Percentiles rank a stretch among this genome's conserved stretches.
phyloP scores from a whole-genome alignment of 176 grass and related monocot species.

The Pontederia paniculata region DNA sequence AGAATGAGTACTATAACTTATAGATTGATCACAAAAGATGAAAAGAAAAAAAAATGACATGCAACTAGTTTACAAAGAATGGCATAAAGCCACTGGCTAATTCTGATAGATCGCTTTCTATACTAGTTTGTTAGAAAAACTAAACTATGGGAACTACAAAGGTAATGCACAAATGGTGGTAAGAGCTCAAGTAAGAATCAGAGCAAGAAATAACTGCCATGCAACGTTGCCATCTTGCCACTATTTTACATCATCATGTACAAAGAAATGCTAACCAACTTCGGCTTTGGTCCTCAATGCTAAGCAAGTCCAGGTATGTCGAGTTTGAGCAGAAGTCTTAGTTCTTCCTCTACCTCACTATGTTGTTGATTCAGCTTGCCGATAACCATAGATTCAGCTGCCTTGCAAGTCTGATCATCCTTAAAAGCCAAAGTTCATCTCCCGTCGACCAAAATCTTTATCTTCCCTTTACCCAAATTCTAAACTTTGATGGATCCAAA shows the following conservation, averaged over 20 bases:
- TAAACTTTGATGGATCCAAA: constrained; percentile 60
- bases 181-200: constrained; percentile 12
- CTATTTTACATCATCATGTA: neutral
- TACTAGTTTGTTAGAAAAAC: constrained; percentile 26
- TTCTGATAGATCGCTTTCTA: constrained; percentile 38
- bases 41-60: constrained; percentile 18
- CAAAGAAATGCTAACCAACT: neutral
- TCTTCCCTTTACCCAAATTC: constrained; percentile 32
- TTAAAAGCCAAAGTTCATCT: constrained; percentile 92
- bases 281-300: neutral
- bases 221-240: too few relatives aligned
- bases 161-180: constrained; percentile 31
- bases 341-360: constrained; percentile 35
- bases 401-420: constrained; percentile 59
- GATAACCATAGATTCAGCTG: constrained; percentile 53
- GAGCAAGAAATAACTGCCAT: neutral
- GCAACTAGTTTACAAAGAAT: constrained; percentile 87
- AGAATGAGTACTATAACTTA: constrained; percentile 43
- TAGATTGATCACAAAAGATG: constrained; percentile 52
- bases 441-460: constrained; percentile 83
- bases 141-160: constrained; percentile 18
- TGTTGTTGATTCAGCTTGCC: constrained; percentile 54
- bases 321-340: constrained; percentile 49
- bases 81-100: constrained; percentile 28
- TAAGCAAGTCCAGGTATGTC: constrained; percentile 6